Evolutionary conservation across 805 yeast genomes (phyloP), one percentile per base, ranked within the genome.

Genomic region (Hanseniaspora clermontiae): DNA sequence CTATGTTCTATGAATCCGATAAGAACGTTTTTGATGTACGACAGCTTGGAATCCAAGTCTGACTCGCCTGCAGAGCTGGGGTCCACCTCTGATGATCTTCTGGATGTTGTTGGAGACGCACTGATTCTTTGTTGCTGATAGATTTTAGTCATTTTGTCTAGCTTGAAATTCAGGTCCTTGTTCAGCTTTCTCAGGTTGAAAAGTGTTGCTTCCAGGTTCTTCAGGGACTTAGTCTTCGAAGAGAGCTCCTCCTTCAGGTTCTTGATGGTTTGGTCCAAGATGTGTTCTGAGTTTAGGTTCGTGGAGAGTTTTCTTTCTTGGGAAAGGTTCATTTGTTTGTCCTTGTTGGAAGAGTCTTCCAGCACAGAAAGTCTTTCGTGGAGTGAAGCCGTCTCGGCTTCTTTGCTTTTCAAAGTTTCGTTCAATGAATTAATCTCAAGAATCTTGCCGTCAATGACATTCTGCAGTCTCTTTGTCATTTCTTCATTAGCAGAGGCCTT

Each of bases 1-100:
- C 78, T 85, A 65, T 87, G 96, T 64, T 90, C 96, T 55, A 93
- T 69, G 66, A 85, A 93, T 1, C 97, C 97, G 2, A 91, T 71
- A n/a, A 91, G 68, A 2, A 91, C 96, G 65, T 93, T 93, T 67
- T 86, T 87, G 52, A 89, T 75, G 66, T 91, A 91, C 12, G 95
- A 87, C 20, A 83, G 74, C 62, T 80, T 84, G 1, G 59, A 37
- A 49, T 74, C 75, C 17, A 65, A 65, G 27, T 64, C 65, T 6
- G 59, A 52, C 8, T 51, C 55, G n/a, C 38, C n/a, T 36, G 49
- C 17, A 3, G 12, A 24, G 27, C 27, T 24, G 9, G 27, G 7
- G 11, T 37, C 19, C 2, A 38, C 29, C 24, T 46, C 38, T 24
- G 49, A 36, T 17, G 49, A 51, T 19, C 34, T 43, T 45, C 55